These are phyloP conservation scores for Suhomyces coccinellae DNA, from an alignment of 1,139 yeast genomes.

Conservation along the genomic window DNA sequence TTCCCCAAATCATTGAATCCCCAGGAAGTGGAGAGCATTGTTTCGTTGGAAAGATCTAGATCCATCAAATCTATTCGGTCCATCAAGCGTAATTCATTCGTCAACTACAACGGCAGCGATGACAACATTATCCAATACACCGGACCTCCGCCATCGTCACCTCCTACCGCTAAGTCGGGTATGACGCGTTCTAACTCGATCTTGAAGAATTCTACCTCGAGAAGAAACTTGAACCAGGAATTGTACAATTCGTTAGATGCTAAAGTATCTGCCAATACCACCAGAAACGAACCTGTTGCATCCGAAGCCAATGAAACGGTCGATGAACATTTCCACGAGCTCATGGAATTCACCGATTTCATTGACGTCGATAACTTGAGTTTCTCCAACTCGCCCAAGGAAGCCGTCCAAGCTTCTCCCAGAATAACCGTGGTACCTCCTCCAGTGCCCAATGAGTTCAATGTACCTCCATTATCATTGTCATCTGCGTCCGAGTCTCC, in stretches of 20 bases:
- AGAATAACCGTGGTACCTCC: conserved; percentile 5
- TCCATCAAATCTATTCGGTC: conserved; percentile 53
- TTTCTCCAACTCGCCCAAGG: conserved; percentile 23
- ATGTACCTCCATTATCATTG: conserved; percentile 6
- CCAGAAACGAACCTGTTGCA: not conserved
- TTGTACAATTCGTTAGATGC: conserved; percentile 15
- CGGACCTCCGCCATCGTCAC: conserved; percentile 20
- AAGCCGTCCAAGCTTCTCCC: not conserved
- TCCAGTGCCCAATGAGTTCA: not conserved
- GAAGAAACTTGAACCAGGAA: conserved; percentile 17
- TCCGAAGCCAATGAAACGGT: conserved; percentile 17
- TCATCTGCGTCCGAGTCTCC: conserved; percentile 9
- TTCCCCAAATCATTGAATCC: conserved; percentile 69
- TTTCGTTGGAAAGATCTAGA: conserved; percentile 67
- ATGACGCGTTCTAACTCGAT: conserved; percentile 53
- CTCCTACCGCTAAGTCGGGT: conserved; percentile 14
- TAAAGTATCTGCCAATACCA: not conserved
- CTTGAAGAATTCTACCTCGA: conserved; percentile 38
- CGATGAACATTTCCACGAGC: conserved; percentile 35
- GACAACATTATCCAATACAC: conserved; percentile 41
- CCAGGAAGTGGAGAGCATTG: conserved; percentile 73
- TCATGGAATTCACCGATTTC: conserved; percentile 58
- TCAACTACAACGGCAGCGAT: conserved; percentile 50
- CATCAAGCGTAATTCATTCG: conserved; percentile 39
- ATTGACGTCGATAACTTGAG: conserved; percentile 57